Conservation (phyloP, 2,329 filamentous ascomycete genomes). For the Aureobasidium leucospermi region DNA sequence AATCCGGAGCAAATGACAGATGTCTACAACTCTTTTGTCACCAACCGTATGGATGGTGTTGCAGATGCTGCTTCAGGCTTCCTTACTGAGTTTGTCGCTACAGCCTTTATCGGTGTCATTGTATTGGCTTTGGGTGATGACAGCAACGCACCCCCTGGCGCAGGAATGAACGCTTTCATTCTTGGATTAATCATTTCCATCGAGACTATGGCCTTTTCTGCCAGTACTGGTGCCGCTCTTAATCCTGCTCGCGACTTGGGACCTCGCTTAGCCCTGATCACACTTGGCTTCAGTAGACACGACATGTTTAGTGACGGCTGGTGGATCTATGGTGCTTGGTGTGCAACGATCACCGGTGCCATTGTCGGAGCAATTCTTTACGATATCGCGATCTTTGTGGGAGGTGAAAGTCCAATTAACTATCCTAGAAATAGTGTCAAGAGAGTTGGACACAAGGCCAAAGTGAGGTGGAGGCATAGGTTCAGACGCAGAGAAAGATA, state of each 20-base stretch:
- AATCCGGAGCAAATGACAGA: slow-evolving; percentile 15
- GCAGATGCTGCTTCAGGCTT: slow-evolving; percentile 41
- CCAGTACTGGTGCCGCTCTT: slow-evolving; percentile 42
- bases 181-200: slow-evolving; percentile 37
- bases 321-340: slow-evolving; percentile 42
- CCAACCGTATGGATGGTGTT: slow-evolving; percentile 35
- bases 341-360: slow-evolving; percentile 35
- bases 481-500: not conserved
- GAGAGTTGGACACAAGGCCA: slow-evolving; percentile 20
- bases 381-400: slow-evolving; percentile 43
- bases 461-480: slow-evolving; percentile 9
- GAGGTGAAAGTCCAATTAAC: slow-evolving; percentile 45
- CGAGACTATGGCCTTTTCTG: slow-evolving; percentile 35
- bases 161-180: slow-evolving; percentile 46
- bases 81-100: slow-evolving; percentile 42
- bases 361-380: slow-evolving; percentile 41
- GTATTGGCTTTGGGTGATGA: slow-evolving; percentile 33
- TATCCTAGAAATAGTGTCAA: slow-evolving; percentile 32
- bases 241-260: slow-evolving; percentile 46
- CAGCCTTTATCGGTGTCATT: slow-evolving; percentile 33
- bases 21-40: slow-evolving; percentile 38
- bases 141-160: slow-evolving; percentile 31
- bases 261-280: slow-evolving; percentile 39
- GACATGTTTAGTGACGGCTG: slow-evolving; percentile 34
- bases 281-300: slow-evolving; percentile 35